phyloP scores from a whole-genome alignment of 306 rosid genomes.

The Pterocarpus macrocarpus region DNA sequence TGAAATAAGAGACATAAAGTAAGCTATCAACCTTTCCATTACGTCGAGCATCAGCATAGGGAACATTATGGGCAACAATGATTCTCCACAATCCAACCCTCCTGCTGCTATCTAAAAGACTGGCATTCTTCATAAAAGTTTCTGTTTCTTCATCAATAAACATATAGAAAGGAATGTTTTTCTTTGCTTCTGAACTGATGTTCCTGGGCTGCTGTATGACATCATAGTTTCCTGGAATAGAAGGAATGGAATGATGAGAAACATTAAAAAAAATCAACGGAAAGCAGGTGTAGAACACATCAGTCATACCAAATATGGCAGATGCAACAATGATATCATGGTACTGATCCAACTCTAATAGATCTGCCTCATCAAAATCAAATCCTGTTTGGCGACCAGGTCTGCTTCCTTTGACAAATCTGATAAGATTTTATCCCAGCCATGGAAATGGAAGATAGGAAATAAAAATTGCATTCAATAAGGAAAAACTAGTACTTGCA shows the following conservation, averaged over 20 bases:
- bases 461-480: conserved; percentile 39
- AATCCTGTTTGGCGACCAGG: conserved; percentile 91
- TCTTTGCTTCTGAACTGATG: conserved; percentile 72
- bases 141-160: conserved; percentile 95
- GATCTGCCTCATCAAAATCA: conserved; percentile 91
- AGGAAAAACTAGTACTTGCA: background rate
- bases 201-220: conserved; percentile 91
- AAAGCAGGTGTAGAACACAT: conserved; percentile 12
- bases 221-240: conserved; percentile 89
- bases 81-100: conserved; percentile 93
- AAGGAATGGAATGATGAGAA: conserved; percentile 49
- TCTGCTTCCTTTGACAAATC: conserved; percentile 90
- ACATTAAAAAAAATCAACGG: conserved; percentile 32
- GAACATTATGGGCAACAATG: conserved; percentile 79
- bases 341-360: conserved; percentile 79
- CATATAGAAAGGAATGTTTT: conserved; percentile 83
- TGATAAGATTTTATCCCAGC: conserved; percentile 53
- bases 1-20: conserved; percentile 3
- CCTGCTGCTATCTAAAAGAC: conserved; percentile 71
- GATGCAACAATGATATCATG: conserved; percentile 97
- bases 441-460: conserved; percentile 39
- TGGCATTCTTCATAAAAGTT: conserved; percentile 78
- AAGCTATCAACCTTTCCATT: conserved; percentile 86
- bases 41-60: conserved; percentile 89
- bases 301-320: conserved; percentile 81